Percentiles rank a stretch among this genome's conserved stretches.
These are phyloP conservation scores for Pyronema omphalodes DNA, from an alignment of 495 filamentous ascomycete genomes.

Conservation along the genomic window DNA sequence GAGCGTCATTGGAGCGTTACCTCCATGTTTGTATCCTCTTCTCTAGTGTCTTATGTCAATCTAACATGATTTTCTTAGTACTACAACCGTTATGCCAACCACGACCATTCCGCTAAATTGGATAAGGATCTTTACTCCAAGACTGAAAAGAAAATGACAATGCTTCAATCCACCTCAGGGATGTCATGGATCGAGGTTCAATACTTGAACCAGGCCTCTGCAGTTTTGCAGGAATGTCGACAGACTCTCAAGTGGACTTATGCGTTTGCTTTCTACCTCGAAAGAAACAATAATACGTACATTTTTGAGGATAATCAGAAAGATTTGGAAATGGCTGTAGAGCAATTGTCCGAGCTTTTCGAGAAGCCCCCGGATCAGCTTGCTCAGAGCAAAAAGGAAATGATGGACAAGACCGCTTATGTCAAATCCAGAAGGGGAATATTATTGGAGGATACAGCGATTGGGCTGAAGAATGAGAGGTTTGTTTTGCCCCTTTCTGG, in stretches of 20 bases:
- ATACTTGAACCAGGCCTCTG: conserved; percentile 80
- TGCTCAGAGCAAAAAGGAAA: conserved; percentile 73
- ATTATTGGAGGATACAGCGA: conserved; percentile 73
- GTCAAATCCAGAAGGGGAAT: conserved; percentile 86
- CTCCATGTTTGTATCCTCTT: conserved; percentile 28
- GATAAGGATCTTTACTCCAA: conserved; percentile 92
- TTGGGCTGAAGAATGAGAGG: conserved; percentile 74
- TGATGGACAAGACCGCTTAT: conserved; percentile 93
- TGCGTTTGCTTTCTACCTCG: conserved; percentile 91
- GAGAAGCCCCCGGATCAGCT: conserved; percentile 82
- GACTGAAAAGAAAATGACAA: conserved; percentile 98
- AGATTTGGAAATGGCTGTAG: conserved; percentile 90
- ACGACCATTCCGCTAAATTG: conserved; percentile 91
- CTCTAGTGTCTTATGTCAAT: background rate
- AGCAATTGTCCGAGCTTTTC: conserved; percentile 91
- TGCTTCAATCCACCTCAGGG: conserved; percentile 74
- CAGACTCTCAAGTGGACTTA: conserved; percentile 99
- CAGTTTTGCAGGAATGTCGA: conserved; percentile 83
- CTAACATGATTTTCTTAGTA: conserved; percentile 35
- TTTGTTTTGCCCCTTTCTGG: conserved; percentile 9
- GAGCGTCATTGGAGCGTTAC: conserved; percentile 79
- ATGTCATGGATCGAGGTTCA: conserved; percentile 99
- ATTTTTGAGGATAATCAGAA: conserved; percentile 99
- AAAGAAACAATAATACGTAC: conserved; percentile 83
- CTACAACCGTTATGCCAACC: conserved; percentile 96